These are phyloP conservation scores for Amanita polypyramis DNA, from an alignment of 768 basidiomycete genomes.

Conservation along the genomic window DNA sequence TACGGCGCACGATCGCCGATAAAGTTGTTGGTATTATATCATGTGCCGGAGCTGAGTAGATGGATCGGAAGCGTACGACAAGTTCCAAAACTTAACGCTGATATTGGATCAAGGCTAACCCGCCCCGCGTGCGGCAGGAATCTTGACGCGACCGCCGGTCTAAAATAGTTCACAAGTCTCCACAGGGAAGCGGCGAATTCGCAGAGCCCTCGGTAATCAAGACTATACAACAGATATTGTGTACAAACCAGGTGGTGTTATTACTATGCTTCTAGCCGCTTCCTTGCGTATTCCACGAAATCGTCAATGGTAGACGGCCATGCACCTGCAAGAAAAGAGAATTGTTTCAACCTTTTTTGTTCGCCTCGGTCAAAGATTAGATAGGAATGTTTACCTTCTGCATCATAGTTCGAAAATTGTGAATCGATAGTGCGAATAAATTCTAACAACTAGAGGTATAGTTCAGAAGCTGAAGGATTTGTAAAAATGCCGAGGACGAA, in stretches of 20 bases:
- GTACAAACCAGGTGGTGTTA: background rate
- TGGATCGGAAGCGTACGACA: no score
- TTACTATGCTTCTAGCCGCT: background rate
- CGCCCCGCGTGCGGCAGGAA: no score
- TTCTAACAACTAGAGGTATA: slow-evolving; percentile 51
- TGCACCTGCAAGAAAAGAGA: slow-evolving; percentile 16
- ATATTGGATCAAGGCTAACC: no score
- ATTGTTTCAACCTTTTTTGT: background rate
- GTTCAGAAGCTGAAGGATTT: background rate
- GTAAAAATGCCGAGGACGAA: slow-evolving; percentile 21
- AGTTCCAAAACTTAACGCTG: no score
- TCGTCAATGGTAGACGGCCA: slow-evolving; percentile 66
- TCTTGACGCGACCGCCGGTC: no score
- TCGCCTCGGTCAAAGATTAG: background rate
- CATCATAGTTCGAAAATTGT: slow-evolving; percentile 62
- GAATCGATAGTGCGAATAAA: slow-evolving; percentile 70
- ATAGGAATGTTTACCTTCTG: slow-evolving; percentile 51
- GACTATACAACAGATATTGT: background rate
- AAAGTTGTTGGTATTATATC: no score
- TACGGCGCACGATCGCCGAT: no score
- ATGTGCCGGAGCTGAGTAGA: no score
- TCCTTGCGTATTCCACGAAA: slow-evolving; percentile 39
- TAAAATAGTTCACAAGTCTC: no score
- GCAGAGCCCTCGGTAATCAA: background rate
- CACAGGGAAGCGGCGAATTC: background rate